Evolutionary conservation across 2,329 filamentous ascomycete genomes (phyloP), one percentile per base, ranked within the genome.

Genomic region (Lachnellula suecica): DNA sequence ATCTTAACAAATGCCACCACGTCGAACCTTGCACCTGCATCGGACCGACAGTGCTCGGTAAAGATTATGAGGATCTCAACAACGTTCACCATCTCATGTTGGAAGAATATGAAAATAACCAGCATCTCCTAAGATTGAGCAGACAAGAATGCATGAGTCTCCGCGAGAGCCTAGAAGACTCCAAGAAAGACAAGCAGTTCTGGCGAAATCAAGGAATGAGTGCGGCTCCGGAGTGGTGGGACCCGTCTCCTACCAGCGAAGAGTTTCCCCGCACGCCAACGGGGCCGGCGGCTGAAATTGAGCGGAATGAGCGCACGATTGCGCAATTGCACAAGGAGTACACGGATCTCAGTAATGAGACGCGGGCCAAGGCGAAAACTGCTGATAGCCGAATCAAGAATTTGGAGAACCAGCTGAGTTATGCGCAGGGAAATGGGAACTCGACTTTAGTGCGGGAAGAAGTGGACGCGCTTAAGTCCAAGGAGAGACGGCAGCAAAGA

Each of bases 1-100:
- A 43, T 13, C 27, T 34, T 5, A 9, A 31, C 15, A 41, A 9
- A 11, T 52, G 49, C 22, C 44, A 47, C 19, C 49, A 52, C 37
- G 27, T 52, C 35, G 25, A 19, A 10, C 2, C 37, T 6, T 52
- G 49, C 19, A 13, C 19, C n/a, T 52, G 49, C 37, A 20, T 19
- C 13, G n/a, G 20, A n/a, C n/a, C n/a, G n/a, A n/a, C n/a, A n/a
- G n/a, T n/a, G n/a, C n/a, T n/a, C n/a, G n/a, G n/a, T n/a, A n/a
- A n/a, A n/a, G n/a, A n/a, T n/a, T n/a, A n/a, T n/a, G n/a, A n/a
- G n/a, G n/a, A n/a, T n/a, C n/a, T n/a, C n/a, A n/a, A n/a, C n/a
- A n/a, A n/a, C n/a, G n/a, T n/a, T n/a, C n/a, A n/a, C n/a, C n/a
- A n/a, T n/a, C n/a, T n/a, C n/a, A n/a, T n/a, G n/a, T n/a, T n/a